Conservation (phyloP, 495 filamentous ascomycete species). For the Neurospora pannonica region DNA sequence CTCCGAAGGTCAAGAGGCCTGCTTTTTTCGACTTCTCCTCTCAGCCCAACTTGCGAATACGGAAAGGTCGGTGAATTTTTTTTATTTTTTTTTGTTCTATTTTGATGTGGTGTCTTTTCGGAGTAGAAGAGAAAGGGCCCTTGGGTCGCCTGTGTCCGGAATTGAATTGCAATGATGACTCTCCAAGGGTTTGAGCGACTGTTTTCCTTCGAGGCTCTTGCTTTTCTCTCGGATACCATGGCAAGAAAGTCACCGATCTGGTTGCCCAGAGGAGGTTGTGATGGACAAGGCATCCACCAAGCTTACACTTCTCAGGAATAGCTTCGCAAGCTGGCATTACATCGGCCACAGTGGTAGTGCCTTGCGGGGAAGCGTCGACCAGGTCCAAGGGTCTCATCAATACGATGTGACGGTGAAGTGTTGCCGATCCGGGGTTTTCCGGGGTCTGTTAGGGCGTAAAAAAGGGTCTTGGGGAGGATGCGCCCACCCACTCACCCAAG, state of each 20-base stretch:
- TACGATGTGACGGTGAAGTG: not conserved
- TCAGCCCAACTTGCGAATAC: not conserved
- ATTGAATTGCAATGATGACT: not conserved
- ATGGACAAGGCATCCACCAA: not conserved
- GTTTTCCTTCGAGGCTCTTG: not conserved
- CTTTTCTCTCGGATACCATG: not conserved
- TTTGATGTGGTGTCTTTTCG: not conserved
- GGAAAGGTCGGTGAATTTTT: not conserved
- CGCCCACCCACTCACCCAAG: not conserved
- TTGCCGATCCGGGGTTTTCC: not conserved
- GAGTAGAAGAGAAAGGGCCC: not conserved
- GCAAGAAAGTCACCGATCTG: not conserved
- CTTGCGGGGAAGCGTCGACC: not conserved
- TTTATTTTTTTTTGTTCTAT: not conserved
- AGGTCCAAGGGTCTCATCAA: not conserved
- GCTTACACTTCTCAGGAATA: not conserved
- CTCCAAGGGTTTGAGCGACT: not conserved
- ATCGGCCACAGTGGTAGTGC: not conserved
- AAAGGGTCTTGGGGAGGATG: not conserved
- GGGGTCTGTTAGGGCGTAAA: not conserved
- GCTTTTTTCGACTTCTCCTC: not conserved
- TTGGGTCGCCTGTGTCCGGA: not conserved
- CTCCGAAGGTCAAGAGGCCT: not conserved
- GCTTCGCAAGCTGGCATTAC: not conserved
- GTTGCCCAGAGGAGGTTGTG: not conserved